These are phyloP conservation scores for Candida germanica DNA, from an alignment of 805 yeast genomes.

Conservation along the genomic window DNA sequence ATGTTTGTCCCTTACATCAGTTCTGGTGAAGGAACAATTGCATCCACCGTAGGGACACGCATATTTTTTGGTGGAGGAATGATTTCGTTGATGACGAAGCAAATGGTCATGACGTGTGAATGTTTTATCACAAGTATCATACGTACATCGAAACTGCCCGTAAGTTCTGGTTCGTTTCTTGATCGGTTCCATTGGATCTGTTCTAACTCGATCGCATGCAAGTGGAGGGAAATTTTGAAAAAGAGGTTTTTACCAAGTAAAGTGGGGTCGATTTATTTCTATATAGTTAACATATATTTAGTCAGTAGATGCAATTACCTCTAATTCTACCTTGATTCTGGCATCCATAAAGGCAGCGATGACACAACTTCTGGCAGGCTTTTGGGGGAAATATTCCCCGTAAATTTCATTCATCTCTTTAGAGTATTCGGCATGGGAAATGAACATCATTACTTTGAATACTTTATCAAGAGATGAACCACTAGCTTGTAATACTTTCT, in stretches of 20 bases:
- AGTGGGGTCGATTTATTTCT: no score
- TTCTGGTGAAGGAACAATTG: slow-evolving; percentile 16
- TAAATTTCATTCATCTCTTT: slow-evolving; percentile 45
- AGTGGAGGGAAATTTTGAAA: no score
- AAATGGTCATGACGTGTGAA: slow-evolving; percentile 61
- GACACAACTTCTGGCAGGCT: slow-evolving; percentile 55
- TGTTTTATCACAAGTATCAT: slow-evolving; percentile 46
- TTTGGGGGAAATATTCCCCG: slow-evolving; percentile 41
- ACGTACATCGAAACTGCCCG: slow-evolving; percentile 34
- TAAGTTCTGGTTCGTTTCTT: slow-evolving; percentile 18
- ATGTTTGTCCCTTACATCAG: slow-evolving; percentile 23
- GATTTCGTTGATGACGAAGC: slow-evolving; percentile 60
- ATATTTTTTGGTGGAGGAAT: slow-evolving; percentile 19
- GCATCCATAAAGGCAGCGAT: slow-evolving; percentile 51
- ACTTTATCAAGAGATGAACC: slow-evolving; percentile 47
- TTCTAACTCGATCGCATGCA: not conserved
- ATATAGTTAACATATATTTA: slow-evolving; percentile 8
- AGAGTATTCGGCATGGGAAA: slow-evolving; percentile 42
- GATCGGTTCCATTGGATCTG: not conserved
- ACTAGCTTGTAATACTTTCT: slow-evolving; percentile 38
- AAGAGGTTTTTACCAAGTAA: no score
- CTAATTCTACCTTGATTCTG: slow-evolving; percentile 49
- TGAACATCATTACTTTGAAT: slow-evolving; percentile 49
- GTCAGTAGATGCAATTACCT: slow-evolving; percentile 41
- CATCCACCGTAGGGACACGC: slow-evolving; percentile 19